phyloP scores from a whole-genome alignment of 2,329 filamentous ascomycete genomes.

The Arthrinium phaeospermum region DNA sequence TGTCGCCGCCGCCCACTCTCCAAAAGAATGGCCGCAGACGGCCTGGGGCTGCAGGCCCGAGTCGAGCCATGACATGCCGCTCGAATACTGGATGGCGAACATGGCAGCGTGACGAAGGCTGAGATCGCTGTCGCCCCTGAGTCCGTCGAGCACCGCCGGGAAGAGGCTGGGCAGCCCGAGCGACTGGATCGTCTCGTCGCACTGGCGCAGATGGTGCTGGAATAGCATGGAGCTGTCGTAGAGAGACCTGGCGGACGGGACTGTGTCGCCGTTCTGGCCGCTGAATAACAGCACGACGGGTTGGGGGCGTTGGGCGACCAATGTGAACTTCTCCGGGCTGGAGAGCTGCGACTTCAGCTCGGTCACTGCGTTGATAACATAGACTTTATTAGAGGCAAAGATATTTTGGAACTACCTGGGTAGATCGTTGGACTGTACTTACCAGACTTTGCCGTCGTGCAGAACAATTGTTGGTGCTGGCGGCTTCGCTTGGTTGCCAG shows the following conservation, averaged over 20 bases:
- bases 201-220: slow-evolving; percentile 31
- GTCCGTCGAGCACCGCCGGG: slow-evolving; percentile 39
- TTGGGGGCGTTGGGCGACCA: not conserved
- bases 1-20: slow-evolving; percentile 47
- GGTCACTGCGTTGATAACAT: not conserved
- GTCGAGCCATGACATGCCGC: slow-evolving; percentile 43
- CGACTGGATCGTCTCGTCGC: slow-evolving; percentile 24
- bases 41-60: slow-evolving; percentile 36
- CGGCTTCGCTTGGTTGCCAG: not conserved
- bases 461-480: not conserved
- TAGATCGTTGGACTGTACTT: no score
- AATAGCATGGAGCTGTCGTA: slow-evolving; percentile 24
- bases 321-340: not conserved
- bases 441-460: no score
- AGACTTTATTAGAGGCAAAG: not conserved
- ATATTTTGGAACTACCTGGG: no score
- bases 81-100: slow-evolving; percentile 47
- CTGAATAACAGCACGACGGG: slow-evolving; percentile 6
- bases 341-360: not conserved
- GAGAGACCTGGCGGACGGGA: not conserved
- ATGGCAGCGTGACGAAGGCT: slow-evolving; percentile 45
- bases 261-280: not conserved
- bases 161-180: slow-evolving; percentile 36
- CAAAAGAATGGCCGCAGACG: slow-evolving; percentile 49
- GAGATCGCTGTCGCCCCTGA: slow-evolving; percentile 30